Evolutionary conservation across 2,329 filamentous ascomycete genomes (phyloP).

Genomic region (Pseudomassariella vexata): DNA sequence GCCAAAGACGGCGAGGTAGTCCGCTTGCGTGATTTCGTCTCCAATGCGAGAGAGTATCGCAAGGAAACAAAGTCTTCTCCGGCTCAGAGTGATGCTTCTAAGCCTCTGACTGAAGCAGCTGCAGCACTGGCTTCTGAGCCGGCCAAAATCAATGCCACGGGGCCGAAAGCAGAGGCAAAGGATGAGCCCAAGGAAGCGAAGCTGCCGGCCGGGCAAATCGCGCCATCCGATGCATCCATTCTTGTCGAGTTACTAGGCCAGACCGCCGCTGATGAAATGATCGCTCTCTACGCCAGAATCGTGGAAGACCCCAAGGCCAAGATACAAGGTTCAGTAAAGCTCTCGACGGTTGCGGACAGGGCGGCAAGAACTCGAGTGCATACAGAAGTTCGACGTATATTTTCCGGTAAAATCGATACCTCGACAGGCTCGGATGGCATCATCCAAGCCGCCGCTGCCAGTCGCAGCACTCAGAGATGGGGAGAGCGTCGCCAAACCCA

Average conservation of each 20-base stretch:
- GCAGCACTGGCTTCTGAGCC: too few relatives aligned
- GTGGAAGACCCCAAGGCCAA: conserved; percentile 12
- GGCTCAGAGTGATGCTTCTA: too few relatives aligned
- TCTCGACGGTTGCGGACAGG: conserved; percentile 21
- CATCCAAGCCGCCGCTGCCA: conserved; percentile 50
- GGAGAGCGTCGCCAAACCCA: conserved; percentile 18
- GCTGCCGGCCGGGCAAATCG: neutral
- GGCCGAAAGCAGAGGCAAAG: conserved; percentile 11
- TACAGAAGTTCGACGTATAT: conserved; percentile 69
- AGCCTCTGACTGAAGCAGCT: too few relatives aligned
- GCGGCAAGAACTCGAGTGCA: conserved; percentile 33
- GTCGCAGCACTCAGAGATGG: conserved; percentile 19
- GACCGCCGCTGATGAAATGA: conserved; percentile 15
- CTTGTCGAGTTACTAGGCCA: conserved; percentile 13
- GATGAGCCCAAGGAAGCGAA: neutral
- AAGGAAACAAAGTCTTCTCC: conserved; percentile 9
- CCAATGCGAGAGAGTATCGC: conserved; percentile 17
- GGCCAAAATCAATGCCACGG: too few relatives aligned
- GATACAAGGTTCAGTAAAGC: conserved; percentile 15
- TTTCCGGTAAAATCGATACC: conserved; percentile 72
- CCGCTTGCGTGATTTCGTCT: conserved; percentile 54
- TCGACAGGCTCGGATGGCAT: conserved; percentile 53
- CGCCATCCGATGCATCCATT: conserved; percentile 8
- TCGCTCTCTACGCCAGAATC: conserved; percentile 17
- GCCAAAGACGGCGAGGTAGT: conserved; percentile 67